Conservation (phyloP, 768 basidiomycete genomes). For the Cystobasidium tubakii region DNA sequence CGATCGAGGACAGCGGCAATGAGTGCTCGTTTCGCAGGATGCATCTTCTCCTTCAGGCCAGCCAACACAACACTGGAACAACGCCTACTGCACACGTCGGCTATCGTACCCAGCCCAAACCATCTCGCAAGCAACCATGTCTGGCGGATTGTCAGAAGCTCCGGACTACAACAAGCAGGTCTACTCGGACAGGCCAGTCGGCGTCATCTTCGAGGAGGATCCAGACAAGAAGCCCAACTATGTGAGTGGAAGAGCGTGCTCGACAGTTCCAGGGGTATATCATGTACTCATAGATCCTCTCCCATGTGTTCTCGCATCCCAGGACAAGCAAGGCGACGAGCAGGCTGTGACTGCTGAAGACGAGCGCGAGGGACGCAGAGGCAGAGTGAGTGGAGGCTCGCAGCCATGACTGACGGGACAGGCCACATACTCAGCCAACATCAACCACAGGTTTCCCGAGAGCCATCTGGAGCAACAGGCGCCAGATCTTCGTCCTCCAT, state of each 20-base stretch:
- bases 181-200: conserved; percentile 21
- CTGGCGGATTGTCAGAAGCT: conserved; percentile 10
- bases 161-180: conserved; percentile 28
- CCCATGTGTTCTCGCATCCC: neutral
- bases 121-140: conserved; percentile 25
- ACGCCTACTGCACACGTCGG: neutral
- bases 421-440: neutral
- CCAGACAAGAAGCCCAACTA: conserved; percentile 24
- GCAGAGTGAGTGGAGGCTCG: conserved; percentile 10
- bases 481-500: conserved; percentile 25
- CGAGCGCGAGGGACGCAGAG: conserved; percentile 1
- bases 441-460: conserved; percentile 16
- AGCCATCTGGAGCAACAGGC: conserved; percentile 31
- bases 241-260: neutral
- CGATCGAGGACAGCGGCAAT: no score
- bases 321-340: conserved; percentile 31
- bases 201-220: conserved; percentile 18
- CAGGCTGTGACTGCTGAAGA: neutral
- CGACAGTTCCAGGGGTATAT: no score
- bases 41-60: no score
- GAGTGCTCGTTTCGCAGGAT: no score
- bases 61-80: neutral
- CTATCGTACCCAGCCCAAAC: neutral
- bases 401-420: no score
- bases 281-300: no score